phyloP scores from a whole-genome alignment of 1,284 basidiomycete species.

The Ustanciosporium gigantosporum region DNA sequence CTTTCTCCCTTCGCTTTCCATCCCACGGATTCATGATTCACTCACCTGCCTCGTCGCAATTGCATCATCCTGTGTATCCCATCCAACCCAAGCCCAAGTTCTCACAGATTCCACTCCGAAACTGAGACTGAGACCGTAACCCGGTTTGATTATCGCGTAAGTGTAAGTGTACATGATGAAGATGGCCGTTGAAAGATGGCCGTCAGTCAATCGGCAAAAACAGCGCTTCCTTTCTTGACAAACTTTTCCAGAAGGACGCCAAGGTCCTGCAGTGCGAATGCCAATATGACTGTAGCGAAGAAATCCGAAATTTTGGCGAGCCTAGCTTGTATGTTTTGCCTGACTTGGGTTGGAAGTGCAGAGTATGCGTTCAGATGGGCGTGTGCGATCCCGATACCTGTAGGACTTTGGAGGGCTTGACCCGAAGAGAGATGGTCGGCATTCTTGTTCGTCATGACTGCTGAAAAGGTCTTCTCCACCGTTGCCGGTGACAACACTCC shows the following conservation, averaged over 20 bases:
- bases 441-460: neutral
- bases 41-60: too few species aligned
- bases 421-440: neutral
- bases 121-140: too few species aligned
- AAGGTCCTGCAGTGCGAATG: slow-evolving; percentile 79
- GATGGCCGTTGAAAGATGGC: too few species aligned
- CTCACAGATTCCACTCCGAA: too few species aligned
- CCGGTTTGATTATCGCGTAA: too few species aligned
- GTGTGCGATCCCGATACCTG: neutral
- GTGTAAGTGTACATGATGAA: too few species aligned
- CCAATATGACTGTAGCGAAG: slow-evolving; percentile 83
- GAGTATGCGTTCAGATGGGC: slow-evolving; percentile 2
- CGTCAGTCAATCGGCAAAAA: slow-evolving; percentile 2
- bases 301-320: slow-evolving; percentile 84
- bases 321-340: slow-evolving; percentile 73
- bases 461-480: neutral
- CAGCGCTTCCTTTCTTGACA: slow-evolving; percentile 55
- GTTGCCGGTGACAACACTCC: neutral
- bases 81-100: too few species aligned
- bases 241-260: slow-evolving; percentile 80
- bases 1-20: too few species aligned
- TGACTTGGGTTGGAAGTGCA: slow-evolving; percentile 65
- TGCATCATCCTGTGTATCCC: too few species aligned
- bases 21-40: too few species aligned
- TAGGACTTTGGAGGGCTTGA: neutral